Conservation (phyloP, 768 basidiomycete species). For the Lactarius sp. region DNA sequence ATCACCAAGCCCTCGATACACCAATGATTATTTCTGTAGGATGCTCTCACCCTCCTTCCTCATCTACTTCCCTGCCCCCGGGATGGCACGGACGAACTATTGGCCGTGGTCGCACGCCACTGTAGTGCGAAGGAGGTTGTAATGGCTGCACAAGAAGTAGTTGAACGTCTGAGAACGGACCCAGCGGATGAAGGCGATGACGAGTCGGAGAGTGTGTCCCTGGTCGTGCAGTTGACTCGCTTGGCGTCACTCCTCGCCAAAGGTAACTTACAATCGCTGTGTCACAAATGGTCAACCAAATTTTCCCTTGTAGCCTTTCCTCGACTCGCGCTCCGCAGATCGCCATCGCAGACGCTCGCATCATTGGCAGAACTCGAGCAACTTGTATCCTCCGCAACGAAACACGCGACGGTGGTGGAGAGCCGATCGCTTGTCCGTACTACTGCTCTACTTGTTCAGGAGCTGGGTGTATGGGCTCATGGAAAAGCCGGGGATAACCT, state of each 20-base stretch:
- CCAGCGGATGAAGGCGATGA: constrained; percentile 24
- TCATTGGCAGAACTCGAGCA: constrained; percentile 16
- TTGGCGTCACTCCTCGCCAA: constrained; percentile 26
- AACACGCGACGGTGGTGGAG: constrained; percentile 7
- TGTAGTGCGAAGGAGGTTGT: constrained; percentile 40
- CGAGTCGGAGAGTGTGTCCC: not conserved
- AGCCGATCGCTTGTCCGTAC: constrained; percentile 14
- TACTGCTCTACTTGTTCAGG: constrained; percentile 14
- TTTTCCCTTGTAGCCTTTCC: constrained; percentile 27
- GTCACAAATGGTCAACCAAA: not conserved
- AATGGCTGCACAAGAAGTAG: constrained; percentile 38
- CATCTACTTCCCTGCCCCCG: constrained; percentile 33
- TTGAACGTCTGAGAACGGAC: constrained; percentile 32
- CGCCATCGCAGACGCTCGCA: constrained; percentile 14
- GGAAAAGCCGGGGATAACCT: constrained; percentile 4
- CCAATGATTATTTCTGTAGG: constrained; percentile 30
- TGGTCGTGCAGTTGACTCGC: constrained; percentile 27
- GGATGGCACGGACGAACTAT: constrained; percentile 33
- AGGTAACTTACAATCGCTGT: constrained; percentile 15
- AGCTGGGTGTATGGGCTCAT: constrained; percentile 11
- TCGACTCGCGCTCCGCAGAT: constrained; percentile 24
- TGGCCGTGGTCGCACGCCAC: constrained; percentile 32
- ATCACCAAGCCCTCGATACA: not conserved
- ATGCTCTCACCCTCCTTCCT: constrained; percentile 39
- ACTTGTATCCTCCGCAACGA: constrained; percentile 6